Percentiles rank a stretch among this genome's conserved stretches.
phyloP scores from a whole-genome alignment of 78 protist genomes.

The Bodo saltans region DNA sequence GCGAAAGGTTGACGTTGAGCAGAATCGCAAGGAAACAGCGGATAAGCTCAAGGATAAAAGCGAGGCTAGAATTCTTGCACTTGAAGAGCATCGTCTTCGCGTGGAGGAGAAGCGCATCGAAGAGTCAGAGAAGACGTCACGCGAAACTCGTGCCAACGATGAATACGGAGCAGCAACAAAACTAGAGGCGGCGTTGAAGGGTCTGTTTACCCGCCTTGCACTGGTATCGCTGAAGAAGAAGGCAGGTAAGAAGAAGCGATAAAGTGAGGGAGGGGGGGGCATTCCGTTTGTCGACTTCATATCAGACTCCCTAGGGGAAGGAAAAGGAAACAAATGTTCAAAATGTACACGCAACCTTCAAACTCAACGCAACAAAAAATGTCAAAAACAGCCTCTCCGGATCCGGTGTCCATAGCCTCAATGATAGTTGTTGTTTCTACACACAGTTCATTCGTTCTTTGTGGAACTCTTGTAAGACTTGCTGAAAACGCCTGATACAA shows the following conservation, averaged over 20 bases:
- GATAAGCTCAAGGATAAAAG: neutral
- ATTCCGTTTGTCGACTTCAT: too few relatives aligned
- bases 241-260: neutral
- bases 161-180: slow-evolving; percentile 1
- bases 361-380: too few relatives aligned
- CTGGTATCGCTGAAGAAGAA: slow-evolving; percentile 6
- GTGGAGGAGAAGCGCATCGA: neutral
- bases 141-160: neutral
- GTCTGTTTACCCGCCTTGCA: neutral
- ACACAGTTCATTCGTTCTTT: too few relatives aligned
- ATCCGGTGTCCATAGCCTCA: too few relatives aligned
- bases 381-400: too few relatives aligned
- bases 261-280: too few relatives aligned
- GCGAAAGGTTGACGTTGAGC: neutral
- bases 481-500: too few relatives aligned
- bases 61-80: neutral
- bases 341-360: too few relatives aligned
- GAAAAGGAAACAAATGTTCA: too few relatives aligned
- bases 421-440: too few relatives aligned
- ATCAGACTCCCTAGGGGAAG: too few relatives aligned
- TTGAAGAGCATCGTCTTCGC: neutral
- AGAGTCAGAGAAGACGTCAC: neutral
- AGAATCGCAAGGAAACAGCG: neutral
- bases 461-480: too few relatives aligned
- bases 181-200: slow-evolving; percentile 24